Base-by-base conservation (phyloP, 352 stramenopile genomes). In the Phytophthora capsici region DNA sequence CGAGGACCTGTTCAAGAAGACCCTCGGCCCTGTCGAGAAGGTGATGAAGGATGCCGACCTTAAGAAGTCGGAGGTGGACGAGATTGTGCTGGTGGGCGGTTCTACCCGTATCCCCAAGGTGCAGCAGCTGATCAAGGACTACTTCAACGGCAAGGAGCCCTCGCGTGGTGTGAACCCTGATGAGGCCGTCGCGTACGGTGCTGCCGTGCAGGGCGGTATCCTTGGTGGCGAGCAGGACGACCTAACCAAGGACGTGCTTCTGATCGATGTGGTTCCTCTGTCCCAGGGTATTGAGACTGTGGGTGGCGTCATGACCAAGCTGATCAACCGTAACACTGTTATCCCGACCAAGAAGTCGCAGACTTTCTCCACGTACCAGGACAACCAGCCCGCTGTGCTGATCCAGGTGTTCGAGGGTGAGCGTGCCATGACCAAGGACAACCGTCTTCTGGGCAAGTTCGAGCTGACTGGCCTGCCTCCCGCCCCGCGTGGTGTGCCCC, bases 1-100 rank as follows among this genome's bases (percentile, higher is more conserved):
- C 84, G 91, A 97, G 45, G 95, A 99, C 67, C 75, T 99, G 56
- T 99, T 99, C 91, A 98, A 99, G 84, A 99, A 99, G 93, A 99
- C 97, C 7, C 85, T 99, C 12, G 84, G 70, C 46, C 96, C 97
- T 10, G 96, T 99, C 7, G 78, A 93, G 57, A 97, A 97, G 71
- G 95, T 99, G 40, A 83, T 99, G 55, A 86, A 98, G 72, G 97
- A 99, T 80, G 90, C 95, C 28, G 86, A 95, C 54, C 69, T 99
- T 55, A 94, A 91, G 71, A 99, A 99, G 83, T 89, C 71, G 49
- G 96, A 99, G 67, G 95, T 99, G 30, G 91, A 99, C 54, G 93
- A 99, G 72, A 96, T 99, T 58, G 96, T 99, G 47, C 83, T 99
- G 40, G 98, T 99, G n/a, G 98, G 98, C 45, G 98, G 98, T 28